Evolutionary conservation across 345 rosid species (phyloP), one percentile per base, ranked within the genome.

Genomic region (Citrus medica): DNA sequence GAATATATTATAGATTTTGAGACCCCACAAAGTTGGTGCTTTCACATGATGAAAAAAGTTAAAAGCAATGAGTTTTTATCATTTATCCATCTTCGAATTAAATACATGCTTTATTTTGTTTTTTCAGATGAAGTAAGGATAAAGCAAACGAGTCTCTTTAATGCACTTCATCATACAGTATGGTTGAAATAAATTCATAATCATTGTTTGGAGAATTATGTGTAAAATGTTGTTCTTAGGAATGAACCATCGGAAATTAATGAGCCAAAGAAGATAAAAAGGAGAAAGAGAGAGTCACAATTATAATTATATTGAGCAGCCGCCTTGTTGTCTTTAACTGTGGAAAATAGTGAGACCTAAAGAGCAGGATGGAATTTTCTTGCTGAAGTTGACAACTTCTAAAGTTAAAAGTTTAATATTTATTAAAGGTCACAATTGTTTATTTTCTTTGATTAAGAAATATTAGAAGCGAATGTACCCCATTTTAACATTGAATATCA

Each of bases 41-140:
- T 79, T 78, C 81, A 83, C 86, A 79, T 79, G 86, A 71, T 73
- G 74, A 74, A 81, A 77, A 76, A 55, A 53, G 63, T 48, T 30
- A 55, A 77, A 69, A 85, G 80, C 58, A 37, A 79, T n/a, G 56
- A 74, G 79, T 77, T 84, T 77, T 77, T 68, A 16, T 83, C 83
- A 66, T 42, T 60, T 65, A 67, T 67, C 69, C 28, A 55, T 67
- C 80, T 67, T 78, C 67, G 40, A 78, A 46, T 12, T 46, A 46
- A 46, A 46, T 46, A 13, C 4, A 46, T 46, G 17, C 21, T 55
- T 55, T 64, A 74, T 74, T 77, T 69, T 63, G 74, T 73, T 76
- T 80, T 70, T 74, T 79, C 78, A 68, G 71, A 66, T 76, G 80
- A 73, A 76, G 77, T 53, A 69, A 82, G 65, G 76, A 64, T 69